phyloP scores from a whole-genome alignment of 768 basidiomycete species.

The Austroboletus eburneus region DNA sequence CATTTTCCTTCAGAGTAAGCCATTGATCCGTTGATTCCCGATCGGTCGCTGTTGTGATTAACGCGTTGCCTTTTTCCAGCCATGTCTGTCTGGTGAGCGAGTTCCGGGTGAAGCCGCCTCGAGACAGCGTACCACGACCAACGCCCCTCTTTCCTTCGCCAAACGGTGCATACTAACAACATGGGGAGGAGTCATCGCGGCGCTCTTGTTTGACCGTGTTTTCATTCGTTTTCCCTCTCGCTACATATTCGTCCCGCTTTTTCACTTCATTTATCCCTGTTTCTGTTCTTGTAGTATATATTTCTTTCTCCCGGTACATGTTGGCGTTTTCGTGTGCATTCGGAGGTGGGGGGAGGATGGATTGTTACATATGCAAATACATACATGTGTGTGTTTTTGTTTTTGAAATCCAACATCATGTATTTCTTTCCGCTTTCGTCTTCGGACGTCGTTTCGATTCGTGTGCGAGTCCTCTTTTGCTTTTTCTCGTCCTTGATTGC shows the following conservation, averaged over 20 bases:
- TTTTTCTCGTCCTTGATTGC: no score
- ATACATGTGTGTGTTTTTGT: slow-evolving; percentile 11
- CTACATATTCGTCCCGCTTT: slow-evolving; percentile 7
- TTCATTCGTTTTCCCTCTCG: not conserved
- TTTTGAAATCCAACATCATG: slow-evolving; percentile 15
- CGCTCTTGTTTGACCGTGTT: not conserved
- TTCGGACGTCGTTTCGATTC: no score
- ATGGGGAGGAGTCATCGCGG: not conserved
- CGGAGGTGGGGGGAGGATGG: slow-evolving; percentile 5
- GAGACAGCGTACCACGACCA: slow-evolving; percentile 39
- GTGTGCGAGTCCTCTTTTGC: no score
- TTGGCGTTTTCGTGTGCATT: slow-evolving; percentile 21
- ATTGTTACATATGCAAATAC: slow-evolving; percentile 19
- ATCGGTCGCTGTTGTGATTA: not conserved
- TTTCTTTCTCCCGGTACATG: slow-evolving; percentile 24
- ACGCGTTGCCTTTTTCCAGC: slow-evolving; percentile 39
- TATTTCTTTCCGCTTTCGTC: slow-evolving; percentile 2
- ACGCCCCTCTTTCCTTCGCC: slow-evolving; percentile 38
- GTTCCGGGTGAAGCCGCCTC: slow-evolving; percentile 76
- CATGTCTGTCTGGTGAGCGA: slow-evolving; percentile 70
- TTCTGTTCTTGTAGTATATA: slow-evolving; percentile 24
- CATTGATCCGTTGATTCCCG: slow-evolving; percentile 2
- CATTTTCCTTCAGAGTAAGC: slow-evolving; percentile 97
- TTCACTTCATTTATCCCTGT: slow-evolving; percentile 23
- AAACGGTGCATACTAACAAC: slow-evolving; percentile 31